These are phyloP conservation scores for Colletotrichum phormii DNA, from an alignment of 2,329 filamentous ascomycete genomes.

Conservation along the genomic window DNA sequence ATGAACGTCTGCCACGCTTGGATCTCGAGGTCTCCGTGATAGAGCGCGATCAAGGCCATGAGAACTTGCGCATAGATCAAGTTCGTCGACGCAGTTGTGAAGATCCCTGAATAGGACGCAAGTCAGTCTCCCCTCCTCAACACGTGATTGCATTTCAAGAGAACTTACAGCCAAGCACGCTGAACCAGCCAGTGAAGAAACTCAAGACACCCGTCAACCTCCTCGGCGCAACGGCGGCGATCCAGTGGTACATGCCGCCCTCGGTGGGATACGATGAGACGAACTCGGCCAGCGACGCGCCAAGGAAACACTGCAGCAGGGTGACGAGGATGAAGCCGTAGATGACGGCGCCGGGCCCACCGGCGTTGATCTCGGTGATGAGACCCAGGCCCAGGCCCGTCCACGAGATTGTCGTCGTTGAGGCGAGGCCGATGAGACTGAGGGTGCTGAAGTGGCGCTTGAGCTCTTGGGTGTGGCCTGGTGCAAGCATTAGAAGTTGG, in stretches of 20 bases:
- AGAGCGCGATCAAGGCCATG: constrained; percentile 56
- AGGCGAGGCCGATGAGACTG: constrained; percentile 60
- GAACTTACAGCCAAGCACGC: constrained; percentile 49
- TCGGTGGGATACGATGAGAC: constrained; percentile 60
- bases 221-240: constrained; percentile 57
- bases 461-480: constrained; percentile 61
- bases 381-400: constrained; percentile 57
- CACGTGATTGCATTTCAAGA: not conserved
- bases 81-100: constrained; percentile 57
- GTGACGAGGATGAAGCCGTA: constrained; percentile 62
- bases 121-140: not conserved
- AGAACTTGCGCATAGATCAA: constrained; percentile 55
- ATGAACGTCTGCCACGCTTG: constrained; percentile 62
- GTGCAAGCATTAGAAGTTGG: not conserved
- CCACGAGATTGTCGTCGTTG: constrained; percentile 63
- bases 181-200: constrained; percentile 58
- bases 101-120: constrained; percentile 49
- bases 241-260: constrained; percentile 65
- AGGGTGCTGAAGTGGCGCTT: constrained; percentile 59
- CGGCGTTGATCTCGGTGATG: constrained; percentile 59
- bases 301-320: constrained; percentile 58
- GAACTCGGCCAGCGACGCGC: constrained; percentile 58
- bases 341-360: constrained; percentile 60
- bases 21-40: constrained; percentile 51
- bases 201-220: constrained; percentile 52